Base-by-base conservation (phyloP, 1,284 basidiomycete genomes). In the Lignosus rhinocerotis region DNA sequence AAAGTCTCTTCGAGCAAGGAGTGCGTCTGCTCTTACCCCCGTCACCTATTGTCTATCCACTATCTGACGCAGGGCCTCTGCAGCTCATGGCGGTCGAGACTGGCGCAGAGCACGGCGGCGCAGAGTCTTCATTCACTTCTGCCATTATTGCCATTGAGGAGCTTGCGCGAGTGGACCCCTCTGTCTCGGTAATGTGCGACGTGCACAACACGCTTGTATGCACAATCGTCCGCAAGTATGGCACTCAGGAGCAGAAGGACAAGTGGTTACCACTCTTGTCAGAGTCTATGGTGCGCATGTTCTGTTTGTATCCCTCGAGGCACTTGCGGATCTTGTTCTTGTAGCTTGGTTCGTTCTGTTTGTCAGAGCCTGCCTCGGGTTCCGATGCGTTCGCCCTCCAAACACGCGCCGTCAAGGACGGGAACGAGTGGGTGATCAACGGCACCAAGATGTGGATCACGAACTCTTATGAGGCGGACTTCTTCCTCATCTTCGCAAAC, bases 371-470 rank as follows among this genome's bases (percentile, higher is more conserved):
- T 3, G 88, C 85, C 0, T 95, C 94, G 12, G 97, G 96, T 6
- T 97, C 95, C 10, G 96, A 99, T 72, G 96, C 96, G 0, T 99
- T 99, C 71, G 95, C 95, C 0, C 81, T 99, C 53, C 94, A 97
- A 75, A 96, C 97, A 2, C 90, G 90, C 12, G 94, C 95, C 36
- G 90, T 83, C 75, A 93, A 92, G 73, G 91, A 94, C 61, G 88
- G 88, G 21, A 85, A 89, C 69, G 76, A 92, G 66, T 98, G 90
- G 82, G 80, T 94, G 33, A 74, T 98, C 61, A 96, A 96, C 69
- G 96, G 96, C 38, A 93, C 92, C 65, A 99, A 99, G 82, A 96
- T 98, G 95, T 99, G 96, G 96, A 99, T 99, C 69, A 98, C 97
- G 48, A 99, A 99, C 80, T 95, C 94, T 7, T 87, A 88, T 62